Conservation (phyloP, 768 basidiomycete species). For the Naganishia kalamii region DNA sequence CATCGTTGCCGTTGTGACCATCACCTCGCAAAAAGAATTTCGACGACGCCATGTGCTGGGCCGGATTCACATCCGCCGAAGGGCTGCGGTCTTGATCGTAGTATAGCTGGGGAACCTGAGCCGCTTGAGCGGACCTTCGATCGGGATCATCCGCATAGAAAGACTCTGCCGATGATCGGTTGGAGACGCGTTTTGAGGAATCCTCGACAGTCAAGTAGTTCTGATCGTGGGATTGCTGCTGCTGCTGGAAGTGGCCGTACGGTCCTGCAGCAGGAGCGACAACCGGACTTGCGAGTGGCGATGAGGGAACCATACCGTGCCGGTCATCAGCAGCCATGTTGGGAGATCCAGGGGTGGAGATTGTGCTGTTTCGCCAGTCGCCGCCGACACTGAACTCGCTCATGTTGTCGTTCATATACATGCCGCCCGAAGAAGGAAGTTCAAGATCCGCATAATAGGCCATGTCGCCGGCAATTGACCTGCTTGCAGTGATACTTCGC, state of each 20-base stretch:
- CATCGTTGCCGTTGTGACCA: slow-evolving; percentile 44
- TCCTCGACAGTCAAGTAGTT: slow-evolving; percentile 25
- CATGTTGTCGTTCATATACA: slow-evolving; percentile 22
- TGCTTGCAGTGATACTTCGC: slow-evolving; percentile 69
- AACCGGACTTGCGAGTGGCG: slow-evolving; percentile 20
- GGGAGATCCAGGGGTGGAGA: slow-evolving; percentile 19
- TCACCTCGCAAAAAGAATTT: slow-evolving; percentile 38
- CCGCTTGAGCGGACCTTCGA: slow-evolving; percentile 15
- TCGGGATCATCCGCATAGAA: slow-evolving; percentile 47
- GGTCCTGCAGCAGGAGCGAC: slow-evolving; percentile 28
- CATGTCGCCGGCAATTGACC: slow-evolving; percentile 60
- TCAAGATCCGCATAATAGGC: slow-evolving; percentile 53
- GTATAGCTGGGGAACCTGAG: slow-evolving; percentile 32
- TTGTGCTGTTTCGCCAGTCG: slow-evolving; percentile 26
- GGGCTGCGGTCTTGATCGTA: slow-evolving; percentile 37
- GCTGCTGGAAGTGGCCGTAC: slow-evolving; percentile 36
- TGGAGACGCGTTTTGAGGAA: slow-evolving; percentile 22
- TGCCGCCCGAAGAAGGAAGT: slow-evolving; percentile 20
- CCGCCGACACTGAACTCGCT: slow-evolving; percentile 26
- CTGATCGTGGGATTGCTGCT: slow-evolving; percentile 34
- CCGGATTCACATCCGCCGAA: slow-evolving; percentile 48
- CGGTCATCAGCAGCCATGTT: slow-evolving; percentile 15
- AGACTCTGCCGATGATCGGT: slow-evolving; percentile 44
- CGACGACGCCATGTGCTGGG: slow-evolving; percentile 39
- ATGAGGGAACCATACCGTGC: slow-evolving; percentile 4